Percentiles rank a stretch among this genome's conserved stretches.
Evolutionary conservation across 306 rosid species (phyloP).

Genomic region (Vigna hirtella): DNA sequence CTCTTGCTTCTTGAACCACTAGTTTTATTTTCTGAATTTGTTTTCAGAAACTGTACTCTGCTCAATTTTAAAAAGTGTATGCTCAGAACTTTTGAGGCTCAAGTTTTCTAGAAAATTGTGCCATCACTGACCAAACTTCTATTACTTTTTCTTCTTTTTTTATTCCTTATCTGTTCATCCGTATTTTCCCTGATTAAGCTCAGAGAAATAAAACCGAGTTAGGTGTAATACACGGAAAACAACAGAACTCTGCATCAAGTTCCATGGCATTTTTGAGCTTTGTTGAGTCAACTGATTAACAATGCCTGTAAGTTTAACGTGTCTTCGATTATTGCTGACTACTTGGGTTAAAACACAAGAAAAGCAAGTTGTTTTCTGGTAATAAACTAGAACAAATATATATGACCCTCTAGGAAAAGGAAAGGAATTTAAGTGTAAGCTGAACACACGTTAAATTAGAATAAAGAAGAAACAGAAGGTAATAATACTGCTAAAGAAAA

Average conservation of each 20-base stretch:
- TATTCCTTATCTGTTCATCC: constrained; percentile 8
- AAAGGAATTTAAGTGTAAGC: background rate
- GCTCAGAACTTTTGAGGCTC: constrained; percentile 41
- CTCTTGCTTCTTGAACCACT: constrained; percentile 12
- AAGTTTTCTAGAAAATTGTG: constrained; percentile 47
- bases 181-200: background rate
- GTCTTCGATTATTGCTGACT: background rate
- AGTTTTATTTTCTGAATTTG: constrained; percentile 13
- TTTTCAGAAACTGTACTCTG: constrained; percentile 20
- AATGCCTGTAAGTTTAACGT: constrained; percentile 9
- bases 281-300: background rate
- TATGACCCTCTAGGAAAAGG: background rate
- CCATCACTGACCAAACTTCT: constrained; percentile 11
- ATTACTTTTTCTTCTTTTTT: constrained; percentile 7
- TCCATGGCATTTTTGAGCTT: constrained; percentile 2
- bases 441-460: background rate
- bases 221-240: background rate
- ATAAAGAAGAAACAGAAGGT: background rate
- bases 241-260: background rate
- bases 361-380: background rate
- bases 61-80: constrained; percentile 12
- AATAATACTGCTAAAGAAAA: constrained; percentile 17
- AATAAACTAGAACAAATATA: background rate
- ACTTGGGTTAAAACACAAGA: background rate
- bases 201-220: background rate